Evolutionary conservation across 2,329 filamentous ascomycete genomes (phyloP), one percentile per base, ranked within the genome.

Genomic region (Penicillium sp.): DNA sequence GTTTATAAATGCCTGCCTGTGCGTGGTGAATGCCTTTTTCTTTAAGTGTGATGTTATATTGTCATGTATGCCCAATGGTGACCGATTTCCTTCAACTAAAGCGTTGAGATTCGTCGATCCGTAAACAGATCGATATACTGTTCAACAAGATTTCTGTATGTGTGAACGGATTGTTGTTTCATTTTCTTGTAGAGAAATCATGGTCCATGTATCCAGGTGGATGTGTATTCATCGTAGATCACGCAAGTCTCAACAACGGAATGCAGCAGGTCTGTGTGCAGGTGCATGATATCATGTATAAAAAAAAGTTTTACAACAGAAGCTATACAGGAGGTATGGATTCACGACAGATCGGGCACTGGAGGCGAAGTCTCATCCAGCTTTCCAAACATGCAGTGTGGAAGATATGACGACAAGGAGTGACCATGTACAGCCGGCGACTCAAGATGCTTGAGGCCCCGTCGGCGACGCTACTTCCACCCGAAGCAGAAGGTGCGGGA

Each of bases 321-420:
- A 33, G 12, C 49, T 82, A 97, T 71, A 96, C 76, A 43, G 93
- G 91, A 51, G 93, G 93, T 69, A 97, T 75, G 58, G 89, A 88
- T 78, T 97, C 93, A 66, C 94, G 84, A 76, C 94, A 97, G 64
- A 96, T 97, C 1, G 94, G 94, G 77, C 94, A 99, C 78, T 96
- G 91, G 69, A 99, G 76, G 57, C 93, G 80, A 73, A 95, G 92
- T 71, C 90, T 84, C 89, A 99, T 94, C 94, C 94, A 97, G 40
- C 91, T 92, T 77, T 97, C 93, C 65, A 99, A 78, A 75, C 94
- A 99, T 33, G 83, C 81, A 56, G 88, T 94, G 72, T 99, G 94
- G 73, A 99, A 99, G 49, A 97, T 92, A 77, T 99, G 94, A 55
- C 93, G 82, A 75, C 94, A 99, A 48, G 94, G 94, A 57, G 94